Percentiles rank a stretch among this genome's conserved stretches.
Conservation (phyloP, 106 monocot genomes). For the Acanthochlamys bracteata region DNA sequence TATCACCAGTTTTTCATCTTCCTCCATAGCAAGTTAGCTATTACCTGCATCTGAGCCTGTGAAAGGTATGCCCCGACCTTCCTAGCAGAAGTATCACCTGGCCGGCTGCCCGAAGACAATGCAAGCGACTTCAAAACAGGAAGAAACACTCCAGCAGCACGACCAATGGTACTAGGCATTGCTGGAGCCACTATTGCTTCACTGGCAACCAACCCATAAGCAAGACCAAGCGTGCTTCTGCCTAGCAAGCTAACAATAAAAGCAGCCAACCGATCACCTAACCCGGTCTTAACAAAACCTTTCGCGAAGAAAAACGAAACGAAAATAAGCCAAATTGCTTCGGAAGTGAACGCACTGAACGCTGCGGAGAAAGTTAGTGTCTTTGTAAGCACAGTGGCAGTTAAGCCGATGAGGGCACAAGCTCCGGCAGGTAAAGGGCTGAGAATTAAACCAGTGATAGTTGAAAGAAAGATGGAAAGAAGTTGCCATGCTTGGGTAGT, state of each 20-base stretch:
- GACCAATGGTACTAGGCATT: conserved; percentile 92
- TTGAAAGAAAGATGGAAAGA: conserved; percentile 82
- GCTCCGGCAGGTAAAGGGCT: conserved; percentile 86
- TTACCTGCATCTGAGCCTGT: conserved; percentile 87
- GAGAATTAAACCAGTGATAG: conserved; percentile 80
- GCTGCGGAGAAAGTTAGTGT: conserved; percentile 74
- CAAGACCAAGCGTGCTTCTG: conserved; percentile 75
- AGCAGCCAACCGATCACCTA: conserved; percentile 78
- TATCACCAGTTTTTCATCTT: background rate
- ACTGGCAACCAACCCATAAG: conserved; percentile 74
- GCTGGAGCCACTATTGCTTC: conserved; percentile 84
- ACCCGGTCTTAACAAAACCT: conserved; percentile 92
- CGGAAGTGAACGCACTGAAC: conserved; percentile 73
- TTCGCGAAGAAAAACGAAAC: conserved; percentile 97
- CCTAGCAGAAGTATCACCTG: conserved; percentile 46
- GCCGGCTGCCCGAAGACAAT: conserved; percentile 67
- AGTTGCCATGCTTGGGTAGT: conserved; percentile 82
- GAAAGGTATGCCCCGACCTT: conserved; percentile 82
- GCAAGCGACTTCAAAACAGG: conserved; percentile 87
- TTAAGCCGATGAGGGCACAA: conserved; percentile 83
- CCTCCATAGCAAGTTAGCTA: background rate
- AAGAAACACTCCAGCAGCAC: conserved; percentile 88
- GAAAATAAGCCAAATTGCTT: conserved; percentile 93
- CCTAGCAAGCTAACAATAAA: conserved; percentile 94
- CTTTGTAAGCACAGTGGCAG: conserved; percentile 39